Percentiles rank a stretch among this genome's conserved stretches.
These are phyloP conservation scores for Epichloe scottii DNA, from an alignment of 2,329 filamentous ascomycete species.

Conservation along the genomic window DNA sequence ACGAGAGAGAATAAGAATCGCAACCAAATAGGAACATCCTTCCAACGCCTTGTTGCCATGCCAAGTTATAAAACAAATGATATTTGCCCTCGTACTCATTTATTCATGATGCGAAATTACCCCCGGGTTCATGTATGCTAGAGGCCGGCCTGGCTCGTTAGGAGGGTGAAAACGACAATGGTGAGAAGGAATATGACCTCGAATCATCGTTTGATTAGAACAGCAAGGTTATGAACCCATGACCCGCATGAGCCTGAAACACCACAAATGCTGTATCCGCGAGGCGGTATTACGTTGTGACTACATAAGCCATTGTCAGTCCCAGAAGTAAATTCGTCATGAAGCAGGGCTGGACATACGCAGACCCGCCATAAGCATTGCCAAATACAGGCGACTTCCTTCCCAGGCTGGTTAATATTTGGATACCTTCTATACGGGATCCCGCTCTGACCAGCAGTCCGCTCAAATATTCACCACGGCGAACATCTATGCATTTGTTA, in stretches of 20 bases:
- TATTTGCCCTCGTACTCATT: background rate
- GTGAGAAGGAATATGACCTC: background rate
- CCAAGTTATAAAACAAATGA: background rate
- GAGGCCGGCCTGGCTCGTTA: background rate
- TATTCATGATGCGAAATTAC: background rate
- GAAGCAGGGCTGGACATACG: conserved; percentile 44
- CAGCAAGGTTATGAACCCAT: conserved; percentile 77
- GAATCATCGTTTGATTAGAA: conserved; percentile 45
- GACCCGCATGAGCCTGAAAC: conserved; percentile 68
- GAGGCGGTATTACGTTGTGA: conserved; percentile 76
- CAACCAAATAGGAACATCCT: background rate
- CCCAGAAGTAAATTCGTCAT: background rate
- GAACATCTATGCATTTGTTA: conserved; percentile 49
- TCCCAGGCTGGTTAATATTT: conserved; percentile 82
- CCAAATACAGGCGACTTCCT: conserved; percentile 77
- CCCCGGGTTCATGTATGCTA: background rate
- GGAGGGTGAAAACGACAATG: background rate
- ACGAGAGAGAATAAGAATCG: background rate
- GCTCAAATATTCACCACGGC: conserved; percentile 73
- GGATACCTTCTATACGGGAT: conserved; percentile 75
- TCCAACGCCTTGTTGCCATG: background rate
- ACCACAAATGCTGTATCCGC: conserved; percentile 80
- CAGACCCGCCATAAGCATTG: conserved; percentile 64
- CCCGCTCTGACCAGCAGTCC: conserved; percentile 77
- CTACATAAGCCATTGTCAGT: conserved; percentile 31